Evolutionary conservation across 1,139 yeast species (phyloP).

Genomic region (Saccharomycopsis crataegensis): DNA sequence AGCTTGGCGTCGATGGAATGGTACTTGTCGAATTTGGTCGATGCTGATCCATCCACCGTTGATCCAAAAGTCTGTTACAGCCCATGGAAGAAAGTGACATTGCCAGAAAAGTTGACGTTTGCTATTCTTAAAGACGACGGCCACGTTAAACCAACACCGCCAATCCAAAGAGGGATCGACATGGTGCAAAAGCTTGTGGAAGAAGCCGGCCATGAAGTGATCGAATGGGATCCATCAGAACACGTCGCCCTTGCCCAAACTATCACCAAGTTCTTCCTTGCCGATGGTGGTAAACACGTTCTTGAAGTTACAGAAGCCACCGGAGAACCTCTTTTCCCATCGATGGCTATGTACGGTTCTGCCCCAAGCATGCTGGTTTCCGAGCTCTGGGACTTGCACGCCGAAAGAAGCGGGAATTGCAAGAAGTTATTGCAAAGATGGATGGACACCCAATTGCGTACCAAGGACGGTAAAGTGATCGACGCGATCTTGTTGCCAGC

Average conservation of each 20-base stretch:
- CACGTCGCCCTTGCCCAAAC: slow-evolving; percentile 27
- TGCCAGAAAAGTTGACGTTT: slow-evolving; percentile 38
- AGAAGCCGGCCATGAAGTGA: slow-evolving; percentile 51
- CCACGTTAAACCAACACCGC: slow-evolving; percentile 51
- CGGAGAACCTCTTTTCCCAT: slow-evolving; percentile 51
- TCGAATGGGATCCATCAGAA: slow-evolving; percentile 45
- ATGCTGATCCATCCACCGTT: slow-evolving; percentile 53
- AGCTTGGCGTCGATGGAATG: slow-evolving; percentile 57
- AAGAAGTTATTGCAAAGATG: slow-evolving; percentile 33
- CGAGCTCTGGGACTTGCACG: slow-evolving; percentile 39
- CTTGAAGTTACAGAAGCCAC: slow-evolving; percentile 43
- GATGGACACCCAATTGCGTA: slow-evolving; percentile 32
- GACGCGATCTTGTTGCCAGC: slow-evolving; percentile 45
- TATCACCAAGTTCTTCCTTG: slow-evolving; percentile 23
- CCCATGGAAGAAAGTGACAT: slow-evolving; percentile 52
- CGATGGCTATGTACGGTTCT: slow-evolving; percentile 37
- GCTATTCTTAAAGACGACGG: slow-evolving; percentile 42
- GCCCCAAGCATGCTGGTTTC: slow-evolving; percentile 52
- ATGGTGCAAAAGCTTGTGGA: slow-evolving; percentile 38
- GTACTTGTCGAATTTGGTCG: slow-evolving; percentile 48
- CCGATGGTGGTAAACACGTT: slow-evolving; percentile 57
- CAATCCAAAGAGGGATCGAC: slow-evolving; percentile 48
- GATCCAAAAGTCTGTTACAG: slow-evolving; percentile 50
- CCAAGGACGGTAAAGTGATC: slow-evolving; percentile 35
- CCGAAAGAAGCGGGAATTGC: slow-evolving; percentile 29